Conservation (phyloP, 1,139 yeast species). For the Pneumocystis jirovecii region DNA sequence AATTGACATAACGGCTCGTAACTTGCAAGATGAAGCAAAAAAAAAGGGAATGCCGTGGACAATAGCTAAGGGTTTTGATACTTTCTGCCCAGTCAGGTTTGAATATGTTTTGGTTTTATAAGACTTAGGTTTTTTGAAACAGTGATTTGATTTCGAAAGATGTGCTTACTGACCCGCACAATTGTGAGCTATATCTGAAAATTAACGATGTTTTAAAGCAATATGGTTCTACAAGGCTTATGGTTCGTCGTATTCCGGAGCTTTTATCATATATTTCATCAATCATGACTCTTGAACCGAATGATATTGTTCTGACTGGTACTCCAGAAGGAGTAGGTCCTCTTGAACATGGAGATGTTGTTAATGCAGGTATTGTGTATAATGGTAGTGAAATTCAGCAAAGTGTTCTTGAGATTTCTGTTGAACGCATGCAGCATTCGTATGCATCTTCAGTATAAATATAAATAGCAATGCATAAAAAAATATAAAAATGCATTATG, state of each 20-base stretch:
- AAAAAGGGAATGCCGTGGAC: conserved; percentile 93
- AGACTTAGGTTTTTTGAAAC: background rate
- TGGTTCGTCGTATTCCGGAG: conserved; percentile 77
- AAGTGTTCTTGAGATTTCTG: conserved; percentile 31
- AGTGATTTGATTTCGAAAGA: conserved; percentile 45
- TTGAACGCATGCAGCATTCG: background rate
- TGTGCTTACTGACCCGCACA: conserved; percentile 56
- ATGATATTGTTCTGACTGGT: conserved; percentile 75
- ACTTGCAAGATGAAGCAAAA: conserved; percentile 93
- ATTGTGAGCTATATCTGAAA: conserved; percentile 47
- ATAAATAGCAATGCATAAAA: background rate
- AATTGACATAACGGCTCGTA: conserved; percentile 86
- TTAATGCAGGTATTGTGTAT: conserved; percentile 46
- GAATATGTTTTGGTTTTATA: background rate
- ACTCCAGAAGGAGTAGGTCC: conserved; percentile 95
- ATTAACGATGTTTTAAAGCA: conserved; percentile 58
- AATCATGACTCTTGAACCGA: conserved; percentile 70
- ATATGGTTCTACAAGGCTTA: conserved; percentile 61
- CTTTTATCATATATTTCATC: conserved; percentile 68
- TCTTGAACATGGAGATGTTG: conserved; percentile 58
- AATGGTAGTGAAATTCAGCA: conserved; percentile 43
- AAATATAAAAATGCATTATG: too few relatives aligned
- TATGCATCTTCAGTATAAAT: background rate
- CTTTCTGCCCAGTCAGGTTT: conserved; percentile 54
- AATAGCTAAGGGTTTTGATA: conserved; percentile 91